Evolutionary conservation across 2,329 filamentous ascomycete genomes (phyloP), one percentile per base, ranked within the genome.

Genomic region (Ophiocordyceps camponoti-saundersi): DNA sequence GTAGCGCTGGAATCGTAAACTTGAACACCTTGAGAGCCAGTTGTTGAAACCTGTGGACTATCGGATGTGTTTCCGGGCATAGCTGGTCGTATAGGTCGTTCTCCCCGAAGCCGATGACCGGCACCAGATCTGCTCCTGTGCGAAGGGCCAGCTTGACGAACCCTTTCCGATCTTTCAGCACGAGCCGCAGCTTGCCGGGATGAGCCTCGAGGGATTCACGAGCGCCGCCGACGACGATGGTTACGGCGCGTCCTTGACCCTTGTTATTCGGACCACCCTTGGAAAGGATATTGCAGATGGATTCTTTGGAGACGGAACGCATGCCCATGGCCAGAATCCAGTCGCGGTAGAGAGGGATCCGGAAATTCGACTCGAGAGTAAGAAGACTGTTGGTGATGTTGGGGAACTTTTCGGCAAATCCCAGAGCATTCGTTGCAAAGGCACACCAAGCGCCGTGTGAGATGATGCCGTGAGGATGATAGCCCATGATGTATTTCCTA

Each of bases 391-490:
- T 96, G 43, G 85, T 95, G 62, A 98, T 95, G 49, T 88, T 89
- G 0, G 92, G 92, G 57, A 95, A 98, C 50, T 94, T 77, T 48
- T 85, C 77, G 0, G 77, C 73, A 62, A 95, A 96, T 0, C 87
- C 87, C 0, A 95, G 72, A 0, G 87, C 87, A 56, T 96, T 89
- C 0, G 90, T 96, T 3, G 75, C 85, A 58, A 96, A 96, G 6
- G 89, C 85, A 6, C 80, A 85, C 67, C 90, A 95, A 0, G 89
- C 90, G n/a, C 90, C 92, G 56, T 95, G 87, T 5, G 85, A 92
- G 58, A 98, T 95, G 62, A 98, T 96, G 22, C 92, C 90, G 59
- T 98, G 92, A 0, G 92, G 92, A 57, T 96, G 92, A 62, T 96
- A 96, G 44, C 90, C 90, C 56, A 98, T 88, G 52, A 98, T 88